Conservation (phyloP, 257 asterid species). For the Solanum etuberosum region DNA sequence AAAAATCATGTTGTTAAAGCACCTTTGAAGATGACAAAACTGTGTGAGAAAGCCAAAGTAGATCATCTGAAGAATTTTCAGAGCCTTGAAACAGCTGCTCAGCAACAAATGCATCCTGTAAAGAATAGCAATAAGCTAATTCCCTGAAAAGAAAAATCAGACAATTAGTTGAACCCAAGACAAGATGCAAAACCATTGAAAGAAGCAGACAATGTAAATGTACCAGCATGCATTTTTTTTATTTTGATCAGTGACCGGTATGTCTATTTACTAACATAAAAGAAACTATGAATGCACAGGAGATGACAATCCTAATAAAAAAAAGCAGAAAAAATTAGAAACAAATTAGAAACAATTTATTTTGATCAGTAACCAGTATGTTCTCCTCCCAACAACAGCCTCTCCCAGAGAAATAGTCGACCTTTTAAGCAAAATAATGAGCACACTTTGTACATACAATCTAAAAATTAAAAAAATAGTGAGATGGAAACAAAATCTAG, state of each 20-base stretch:
- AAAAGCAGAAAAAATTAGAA: not conserved
- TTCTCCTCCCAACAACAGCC: not conserved
- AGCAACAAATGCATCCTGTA: conserved; percentile 65
- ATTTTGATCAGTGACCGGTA: not conserved
- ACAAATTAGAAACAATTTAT: not conserved
- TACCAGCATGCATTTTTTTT: not conserved
- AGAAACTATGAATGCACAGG: not conserved
- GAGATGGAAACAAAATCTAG: not conserved
- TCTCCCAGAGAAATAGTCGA: not conserved
- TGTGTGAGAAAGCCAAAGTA: conserved; percentile 81
- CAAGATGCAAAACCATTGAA: not conserved
- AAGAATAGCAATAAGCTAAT: conserved; percentile 44
- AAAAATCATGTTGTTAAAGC: not conserved
- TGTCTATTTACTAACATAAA: not conserved
- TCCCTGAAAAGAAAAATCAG: conserved; percentile 40
- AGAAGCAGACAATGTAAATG: not conserved
- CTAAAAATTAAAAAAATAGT: not conserved
- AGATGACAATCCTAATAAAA: not conserved
- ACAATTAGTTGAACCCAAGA: not conserved
- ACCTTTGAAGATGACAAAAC: conserved; percentile 76
- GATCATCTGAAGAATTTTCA: conserved; percentile 74
- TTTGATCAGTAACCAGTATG: not conserved
- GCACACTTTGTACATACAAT: not conserved
- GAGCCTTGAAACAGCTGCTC: conserved; percentile 78
- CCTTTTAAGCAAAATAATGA: not conserved